Evolutionary conservation across 2,329 filamentous ascomycete species (phyloP), one percentile per base, ranked within the genome.

Genomic region (Aureobasidium mangrovei): DNA sequence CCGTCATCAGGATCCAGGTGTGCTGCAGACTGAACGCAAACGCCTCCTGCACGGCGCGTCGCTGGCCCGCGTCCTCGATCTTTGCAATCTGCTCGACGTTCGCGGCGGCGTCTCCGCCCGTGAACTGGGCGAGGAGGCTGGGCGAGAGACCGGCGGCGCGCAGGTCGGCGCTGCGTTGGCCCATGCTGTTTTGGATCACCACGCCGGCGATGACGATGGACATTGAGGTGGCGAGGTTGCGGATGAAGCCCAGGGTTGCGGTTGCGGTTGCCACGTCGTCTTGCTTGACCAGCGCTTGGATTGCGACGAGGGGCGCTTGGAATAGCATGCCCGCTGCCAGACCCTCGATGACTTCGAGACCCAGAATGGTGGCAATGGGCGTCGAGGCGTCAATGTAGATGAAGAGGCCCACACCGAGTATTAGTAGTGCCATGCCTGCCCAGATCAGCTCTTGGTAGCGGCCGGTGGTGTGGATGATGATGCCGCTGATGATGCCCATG

Each of bases 281-380:
- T 56, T 76, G 74, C 1, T 70, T 64, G 9, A 80, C 75, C 10
- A 70, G 70, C n/a, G 72, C 73, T 58, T 83, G 80, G 0, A 83
- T 65, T 0, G 79, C 78, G 31, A 83, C 74, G 10, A 81, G 67
- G 0, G 79, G 79, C 0, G 78, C 69, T 56, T 78, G 67, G 63
- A 82, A 81, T 0, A 80, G 68, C 12, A 79, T 62, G 0, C 76
- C 78, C 0, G 71, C 70, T 1, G 79, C 79, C 0, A 77, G 58
- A 1, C 78, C 79, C 1, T 66, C 71, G 9, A 82, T 60, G 10
- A 80, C 64, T 56, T 80, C 68, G 59, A 76, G 75, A 2, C 70
- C 71, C 27, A 81, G 64, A 9, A 78, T 72, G 42, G 68, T 61
- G 1, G 61, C 69, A 3, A 74, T 59, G 0, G 69, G 63, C 0